phyloP scores from a whole-genome alignment of 208 protist species.

The Acanthamoeba lugdunensis region DNA sequence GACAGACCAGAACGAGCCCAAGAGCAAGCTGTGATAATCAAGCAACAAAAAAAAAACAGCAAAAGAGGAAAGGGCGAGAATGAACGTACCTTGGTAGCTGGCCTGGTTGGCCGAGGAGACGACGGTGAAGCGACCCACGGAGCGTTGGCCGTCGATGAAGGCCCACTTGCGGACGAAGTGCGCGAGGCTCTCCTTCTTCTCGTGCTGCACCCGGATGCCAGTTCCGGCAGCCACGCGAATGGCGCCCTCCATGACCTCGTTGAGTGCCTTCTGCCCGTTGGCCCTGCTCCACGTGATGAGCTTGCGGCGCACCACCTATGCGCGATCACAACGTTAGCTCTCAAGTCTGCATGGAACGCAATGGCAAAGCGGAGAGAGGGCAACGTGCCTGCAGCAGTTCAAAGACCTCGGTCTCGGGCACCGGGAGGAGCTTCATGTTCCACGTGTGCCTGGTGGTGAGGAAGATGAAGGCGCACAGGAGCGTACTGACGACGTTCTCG shows the following conservation, averaged over 20 bases:
- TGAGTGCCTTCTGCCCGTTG: conserved; percentile 64
- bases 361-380: not conserved
- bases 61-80: not conserved
- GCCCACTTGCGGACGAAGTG: conserved; percentile 75
- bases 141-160: conserved; percentile 77
- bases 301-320: conserved; percentile 72
- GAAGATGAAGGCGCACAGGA: conserved; percentile 81
- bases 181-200: not conserved
- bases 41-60: not conserved
- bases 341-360: not conserved
- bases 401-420: conserved; percentile 84
- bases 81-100: not conserved
- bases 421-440: conserved; percentile 74
- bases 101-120: conserved; percentile 47
- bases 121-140: conserved; percentile 77
- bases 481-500: conserved; percentile 33
- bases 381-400: conserved; percentile 79
- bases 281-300: conserved; percentile 71
- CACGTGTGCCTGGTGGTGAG: conserved; percentile 81
- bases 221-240: conserved; percentile 79
- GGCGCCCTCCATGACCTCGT: conserved; percentile 79
- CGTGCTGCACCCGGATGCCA: conserved; percentile 31
- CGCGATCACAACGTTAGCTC: not conserved
- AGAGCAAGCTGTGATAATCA: too few relatives aligned
- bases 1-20: too few relatives aligned